Evolutionary conservation across 2,329 filamentous ascomycete species (phyloP).

Genomic region (Alternaria conjuncta): DNA sequence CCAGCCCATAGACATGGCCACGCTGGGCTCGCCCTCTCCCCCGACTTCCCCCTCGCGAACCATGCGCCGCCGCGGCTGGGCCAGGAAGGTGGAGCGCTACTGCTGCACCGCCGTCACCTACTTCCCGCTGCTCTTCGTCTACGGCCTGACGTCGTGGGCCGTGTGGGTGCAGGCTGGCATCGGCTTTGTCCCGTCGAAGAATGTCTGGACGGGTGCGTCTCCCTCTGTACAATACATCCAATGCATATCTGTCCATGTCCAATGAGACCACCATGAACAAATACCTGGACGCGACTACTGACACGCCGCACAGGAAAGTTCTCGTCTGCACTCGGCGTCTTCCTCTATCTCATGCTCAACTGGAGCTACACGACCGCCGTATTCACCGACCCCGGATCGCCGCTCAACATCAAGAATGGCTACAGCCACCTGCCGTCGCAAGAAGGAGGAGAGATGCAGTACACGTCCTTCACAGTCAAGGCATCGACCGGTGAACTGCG

Average conservation of each 20-base stretch:
- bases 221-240: not conserved
- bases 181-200: slow-evolving; percentile 54
- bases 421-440: slow-evolving; percentile 85
- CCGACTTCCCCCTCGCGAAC: slow-evolving; percentile 47
- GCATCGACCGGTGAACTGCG: slow-evolving; percentile 78
- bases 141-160: slow-evolving; percentile 89
- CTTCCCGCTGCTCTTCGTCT: slow-evolving; percentile 89
- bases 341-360: slow-evolving; percentile 80
- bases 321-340: slow-evolving; percentile 68
- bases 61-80: slow-evolving; percentile 59
- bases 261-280: not conserved
- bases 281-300: not conserved
- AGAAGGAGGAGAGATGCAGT: slow-evolving; percentile 59
- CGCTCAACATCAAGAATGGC: slow-evolving; percentile 58
- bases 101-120: slow-evolving; percentile 82
- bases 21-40: slow-evolving; percentile 48
- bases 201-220: slow-evolving; percentile 45
- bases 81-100: slow-evolving; percentile 76
- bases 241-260: not conserved
- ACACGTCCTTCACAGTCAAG: slow-evolving; percentile 88
- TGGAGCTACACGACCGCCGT: slow-evolving; percentile 92
- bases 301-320: slow-evolving; percentile 47
- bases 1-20: slow-evolving; percentile 44
- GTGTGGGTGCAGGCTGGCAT: slow-evolving; percentile 84
- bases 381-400: slow-evolving; percentile 85